phyloP scores from a whole-genome alignment of 202 grass and related monocot genomes.

The Miscanthus sacchariflorus region DNA sequence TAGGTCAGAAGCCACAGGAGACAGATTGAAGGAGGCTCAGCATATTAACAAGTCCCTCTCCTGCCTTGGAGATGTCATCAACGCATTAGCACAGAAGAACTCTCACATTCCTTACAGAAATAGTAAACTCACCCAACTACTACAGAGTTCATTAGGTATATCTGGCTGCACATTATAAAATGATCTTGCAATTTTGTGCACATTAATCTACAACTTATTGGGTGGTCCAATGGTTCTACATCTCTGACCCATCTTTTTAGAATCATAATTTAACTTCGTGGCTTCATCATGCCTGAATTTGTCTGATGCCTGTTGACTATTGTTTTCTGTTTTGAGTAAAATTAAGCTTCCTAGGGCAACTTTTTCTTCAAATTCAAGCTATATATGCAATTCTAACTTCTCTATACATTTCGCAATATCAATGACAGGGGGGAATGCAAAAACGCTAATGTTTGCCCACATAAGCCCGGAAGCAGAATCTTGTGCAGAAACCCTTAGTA shows the following conservation, averaged over 20 bases:
- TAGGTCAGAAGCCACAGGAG: conserved; percentile 85
- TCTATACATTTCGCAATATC: conserved; percentile 28
- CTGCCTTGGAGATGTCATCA: conserved; percentile 97
- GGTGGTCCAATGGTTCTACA: conserved; percentile 32
- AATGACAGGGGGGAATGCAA: conserved; percentile 78
- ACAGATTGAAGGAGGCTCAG: conserved; percentile 82
- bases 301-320: not conserved
- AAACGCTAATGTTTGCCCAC: conserved; percentile 88
- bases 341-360: not conserved
- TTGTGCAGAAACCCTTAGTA: conserved; percentile 80
- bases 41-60: conserved; percentile 93
- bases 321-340: not conserved
- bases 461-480: conserved; percentile 78
- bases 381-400: conserved; percentile 22
- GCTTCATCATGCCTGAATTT: conserved; percentile 13
- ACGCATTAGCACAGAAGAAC: conserved; percentile 88
- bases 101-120: conserved; percentile 96
- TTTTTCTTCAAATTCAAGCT: conserved; percentile 18
- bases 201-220: conserved; percentile 29
- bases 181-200: not conserved
- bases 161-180: conserved; percentile 18
- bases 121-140: conserved; percentile 91
- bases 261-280: conserved; percentile 35
- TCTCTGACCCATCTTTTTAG: conserved; percentile 36
- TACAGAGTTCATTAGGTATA: conserved; percentile 88